Conservation (phyloP, 2,329 filamentous ascomycete genomes). For the Seiridium cupressi region DNA sequence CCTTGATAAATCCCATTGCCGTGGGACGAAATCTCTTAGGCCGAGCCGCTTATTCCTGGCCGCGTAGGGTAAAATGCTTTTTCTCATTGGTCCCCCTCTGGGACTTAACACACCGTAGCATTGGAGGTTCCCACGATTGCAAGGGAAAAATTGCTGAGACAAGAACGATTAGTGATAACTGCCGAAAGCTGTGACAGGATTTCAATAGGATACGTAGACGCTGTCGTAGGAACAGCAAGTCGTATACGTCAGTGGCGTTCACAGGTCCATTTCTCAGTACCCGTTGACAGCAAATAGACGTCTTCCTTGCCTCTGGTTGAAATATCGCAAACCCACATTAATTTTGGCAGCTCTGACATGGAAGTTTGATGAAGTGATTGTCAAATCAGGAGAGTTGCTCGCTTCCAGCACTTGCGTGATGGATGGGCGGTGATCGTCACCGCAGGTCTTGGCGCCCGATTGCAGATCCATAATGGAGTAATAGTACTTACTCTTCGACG, state of each 20-base stretch:
- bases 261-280: not conserved
- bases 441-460: not conserved
- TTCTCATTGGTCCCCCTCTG: not conserved
- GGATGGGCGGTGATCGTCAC: conserved; percentile 1
- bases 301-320: not conserved
- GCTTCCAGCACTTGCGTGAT: not conserved
- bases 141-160: not conserved
- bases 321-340: not conserved
- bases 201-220: not conserved
- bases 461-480: not conserved
- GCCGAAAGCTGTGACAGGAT: not conserved
- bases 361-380: not conserved
- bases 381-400: not conserved
- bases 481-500: not conserved
- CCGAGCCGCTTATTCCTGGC: conserved; percentile 1
- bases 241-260: conserved; percentile 3
- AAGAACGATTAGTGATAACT: not conserved
- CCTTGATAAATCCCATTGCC: not conserved
- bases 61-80: not conserved
- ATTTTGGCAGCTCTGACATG: not conserved
- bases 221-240: not conserved
- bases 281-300: not conserved
- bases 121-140: no score
- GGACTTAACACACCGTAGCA: not conserved
- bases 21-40: not conserved